These are phyloP conservation scores for Aspergillus sclerotiicarbonarius DNA, from an alignment of 495 filamentous ascomycete genomes.

Conservation along the genomic window DNA sequence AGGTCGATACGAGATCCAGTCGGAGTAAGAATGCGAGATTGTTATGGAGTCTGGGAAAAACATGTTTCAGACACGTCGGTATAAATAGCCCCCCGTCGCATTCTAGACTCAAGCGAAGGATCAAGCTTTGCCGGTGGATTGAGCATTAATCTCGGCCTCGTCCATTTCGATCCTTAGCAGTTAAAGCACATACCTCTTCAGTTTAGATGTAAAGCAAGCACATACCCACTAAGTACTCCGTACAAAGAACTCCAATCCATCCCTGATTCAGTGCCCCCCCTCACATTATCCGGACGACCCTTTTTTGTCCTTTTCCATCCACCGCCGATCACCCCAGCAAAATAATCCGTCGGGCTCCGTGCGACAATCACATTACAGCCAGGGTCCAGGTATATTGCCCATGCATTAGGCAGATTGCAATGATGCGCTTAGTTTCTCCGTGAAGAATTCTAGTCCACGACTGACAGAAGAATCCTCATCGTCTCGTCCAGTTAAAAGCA, in stretches of 20 bases:
- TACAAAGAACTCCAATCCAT: neutral
- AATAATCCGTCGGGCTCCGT: no score
- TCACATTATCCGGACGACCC: neutral
- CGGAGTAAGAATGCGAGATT: neutral
- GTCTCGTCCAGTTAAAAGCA: neutral
- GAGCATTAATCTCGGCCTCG: neutral
- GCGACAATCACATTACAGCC: no score
- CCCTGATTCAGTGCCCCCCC: neutral
- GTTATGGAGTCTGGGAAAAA: neutral
- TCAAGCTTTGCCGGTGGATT: neutral
- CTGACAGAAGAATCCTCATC: neutral
- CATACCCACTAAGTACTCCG: no score
- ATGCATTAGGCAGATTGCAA: no score
- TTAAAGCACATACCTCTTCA: no score
- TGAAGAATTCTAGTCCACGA: neutral
- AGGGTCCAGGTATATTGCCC: no score
- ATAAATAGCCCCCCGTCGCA: neutral
- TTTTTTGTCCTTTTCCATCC: no score
- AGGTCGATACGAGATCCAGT: no score
- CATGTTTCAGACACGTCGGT: neutral
- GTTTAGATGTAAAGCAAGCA: no score
- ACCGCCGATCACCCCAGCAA: no score
- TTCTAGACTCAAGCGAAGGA: neutral
- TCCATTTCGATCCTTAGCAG: neutral
- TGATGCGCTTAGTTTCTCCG: neutral